A percentile compares a stretch with the other conserved stretches of the same genome.
These are phyloP conservation scores for Penicillium sp. DNA, from an alignment of 2,329 filamentous ascomycete species.

Conservation along the genomic window DNA sequence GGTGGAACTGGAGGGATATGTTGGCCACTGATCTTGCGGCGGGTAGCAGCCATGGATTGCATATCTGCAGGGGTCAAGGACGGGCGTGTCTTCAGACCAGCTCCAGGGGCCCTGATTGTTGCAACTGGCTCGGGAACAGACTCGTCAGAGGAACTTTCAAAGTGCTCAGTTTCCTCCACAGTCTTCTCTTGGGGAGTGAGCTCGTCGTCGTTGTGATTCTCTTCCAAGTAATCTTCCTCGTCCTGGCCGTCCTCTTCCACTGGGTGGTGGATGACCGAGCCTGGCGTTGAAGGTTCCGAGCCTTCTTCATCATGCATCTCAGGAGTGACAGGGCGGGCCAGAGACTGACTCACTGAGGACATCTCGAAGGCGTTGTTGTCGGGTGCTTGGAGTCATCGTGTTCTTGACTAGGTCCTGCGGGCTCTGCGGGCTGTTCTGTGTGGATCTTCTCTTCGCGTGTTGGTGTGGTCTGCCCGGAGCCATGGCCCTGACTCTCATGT, in stretches of 20 bases:
- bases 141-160: slow-evolving; percentile 45
- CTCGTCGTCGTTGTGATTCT: neutral
- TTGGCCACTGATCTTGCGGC: slow-evolving; percentile 81
- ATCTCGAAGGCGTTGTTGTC: slow-evolving; percentile 37
- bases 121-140: slow-evolving; percentile 79
- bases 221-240: slow-evolving; percentile 9
- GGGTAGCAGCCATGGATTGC: slow-evolving; percentile 79
- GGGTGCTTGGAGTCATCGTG: slow-evolving; percentile 28
- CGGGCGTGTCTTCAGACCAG: slow-evolving; percentile 83
- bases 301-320: slow-evolving; percentile 63
- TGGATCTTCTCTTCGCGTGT: slow-evolving; percentile 19
- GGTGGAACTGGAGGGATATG: slow-evolving; percentile 44
- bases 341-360: slow-evolving; percentile 38
- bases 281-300: slow-evolving; percentile 71
- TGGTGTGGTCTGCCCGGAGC: slow-evolving; percentile 36
- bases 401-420: slow-evolving; percentile 36
- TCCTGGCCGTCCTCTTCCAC: slow-evolving; percentile 50
- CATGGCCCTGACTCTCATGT: slow-evolving; percentile 32
- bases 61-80: slow-evolving; percentile 86
- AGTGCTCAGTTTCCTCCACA: slow-evolving; percentile 38
- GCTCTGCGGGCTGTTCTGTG: neutral
- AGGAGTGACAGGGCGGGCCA: slow-evolving; percentile 45
- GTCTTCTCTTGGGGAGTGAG: slow-evolving; percentile 13
- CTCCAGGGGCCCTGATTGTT: slow-evolving; percentile 85
- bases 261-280: slow-evolving; percentile 85